A percentile compares a stretch with the other conserved stretches of the same genome.
Conservation (phyloP, 768 basidiomycete genomes). For the Austroboletus eburneus region DNA sequence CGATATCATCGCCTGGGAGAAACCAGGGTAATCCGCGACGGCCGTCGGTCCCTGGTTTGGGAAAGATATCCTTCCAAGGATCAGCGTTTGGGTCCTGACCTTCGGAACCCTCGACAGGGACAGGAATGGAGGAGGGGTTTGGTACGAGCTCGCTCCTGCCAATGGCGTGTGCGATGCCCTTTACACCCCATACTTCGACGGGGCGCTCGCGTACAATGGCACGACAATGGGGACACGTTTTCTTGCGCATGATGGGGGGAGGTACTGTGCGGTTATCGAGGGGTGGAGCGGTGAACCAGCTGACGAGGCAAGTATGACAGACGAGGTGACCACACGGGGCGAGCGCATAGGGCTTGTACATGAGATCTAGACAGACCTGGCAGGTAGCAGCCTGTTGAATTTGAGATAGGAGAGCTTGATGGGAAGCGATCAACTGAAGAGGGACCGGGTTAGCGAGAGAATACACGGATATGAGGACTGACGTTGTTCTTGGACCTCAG, state of each 20-base stretch:
- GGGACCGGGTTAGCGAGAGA: too few species aligned
- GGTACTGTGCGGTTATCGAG: slow-evolving; percentile 21
- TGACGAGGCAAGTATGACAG: slow-evolving; percentile 67
- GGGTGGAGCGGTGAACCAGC: slow-evolving; percentile 63
- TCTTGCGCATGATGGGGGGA: slow-evolving; percentile 34
- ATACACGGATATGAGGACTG: too few species aligned
- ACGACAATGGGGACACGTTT: slow-evolving; percentile 44
- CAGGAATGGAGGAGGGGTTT: slow-evolving; percentile 21
- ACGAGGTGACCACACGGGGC: slow-evolving; percentile 73
- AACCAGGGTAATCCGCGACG: slow-evolving; percentile 21
- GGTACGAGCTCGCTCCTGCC: slow-evolving; percentile 50
- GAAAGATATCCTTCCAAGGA: slow-evolving; percentile 68
- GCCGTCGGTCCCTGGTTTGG: slow-evolving; percentile 9
- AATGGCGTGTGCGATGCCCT: slow-evolving; percentile 42
- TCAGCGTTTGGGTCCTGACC: slow-evolving; percentile 35
- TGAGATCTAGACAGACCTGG: slow-evolving; percentile 73
- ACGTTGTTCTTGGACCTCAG: slow-evolving; percentile 40
- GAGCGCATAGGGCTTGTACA: slow-evolving; percentile 70
- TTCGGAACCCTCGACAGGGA: slow-evolving; percentile 26
- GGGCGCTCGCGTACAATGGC: slow-evolving; percentile 42
- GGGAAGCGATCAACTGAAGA: slow-evolving; percentile 50
- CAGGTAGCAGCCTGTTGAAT: slow-evolving; percentile 66
- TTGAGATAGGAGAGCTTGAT: slow-evolving; percentile 50
- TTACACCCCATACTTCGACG: slow-evolving; percentile 45
- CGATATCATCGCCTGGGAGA: slow-evolving; percentile 17